Evolutionary conservation across 2,329 filamentous ascomycete genomes (phyloP).

Genomic region (Nannizziopsis barbatae): DNA sequence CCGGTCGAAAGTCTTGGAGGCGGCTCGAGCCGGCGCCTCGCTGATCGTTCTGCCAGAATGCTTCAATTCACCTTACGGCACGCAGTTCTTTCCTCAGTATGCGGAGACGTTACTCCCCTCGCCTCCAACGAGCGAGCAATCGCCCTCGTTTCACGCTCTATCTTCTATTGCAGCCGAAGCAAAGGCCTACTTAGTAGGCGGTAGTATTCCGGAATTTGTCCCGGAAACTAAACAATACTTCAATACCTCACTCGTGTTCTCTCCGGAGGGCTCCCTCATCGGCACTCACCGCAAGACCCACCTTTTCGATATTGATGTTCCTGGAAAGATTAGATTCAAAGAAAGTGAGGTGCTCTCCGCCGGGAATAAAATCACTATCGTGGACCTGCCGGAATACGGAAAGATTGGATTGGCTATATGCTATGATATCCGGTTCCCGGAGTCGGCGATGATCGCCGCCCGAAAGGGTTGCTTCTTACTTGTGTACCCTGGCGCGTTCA

Average conservation of each 20-base stretch:
- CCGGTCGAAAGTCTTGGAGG: constrained; percentile 69
- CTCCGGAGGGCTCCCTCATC: constrained; percentile 65
- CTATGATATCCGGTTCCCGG: constrained; percentile 95
- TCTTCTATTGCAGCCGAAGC: constrained; percentile 68
- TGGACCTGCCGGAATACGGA: constrained; percentile 82
- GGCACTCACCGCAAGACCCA: constrained; percentile 87
- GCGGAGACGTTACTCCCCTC: constrained; percentile 77
- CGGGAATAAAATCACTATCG: constrained; percentile 71
- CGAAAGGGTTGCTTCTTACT: constrained; percentile 77
- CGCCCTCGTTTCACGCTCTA: constrained; percentile 77
- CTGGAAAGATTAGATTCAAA: constrained; percentile 80
- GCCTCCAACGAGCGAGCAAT: constrained; percentile 57
- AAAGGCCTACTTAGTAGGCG: constrained; percentile 71
- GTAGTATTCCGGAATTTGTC: constrained; percentile 79
- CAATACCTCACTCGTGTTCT: constrained; percentile 83
- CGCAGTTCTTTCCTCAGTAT: constrained; percentile 79
- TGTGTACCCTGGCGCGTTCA: constrained; percentile 94
- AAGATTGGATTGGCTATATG: constrained; percentile 83
- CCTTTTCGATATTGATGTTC: constrained; percentile 95
- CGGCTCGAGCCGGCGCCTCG: constrained; percentile 62
- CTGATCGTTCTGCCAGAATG: constrained; percentile 93
- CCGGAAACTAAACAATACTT: constrained; percentile 60
- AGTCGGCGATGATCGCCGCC: constrained; percentile 79
- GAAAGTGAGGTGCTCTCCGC: constrained; percentile 83
- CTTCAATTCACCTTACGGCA: constrained; percentile 97